Conservation (phyloP, 306 rosid species). For the Comarum palustre region DNA sequence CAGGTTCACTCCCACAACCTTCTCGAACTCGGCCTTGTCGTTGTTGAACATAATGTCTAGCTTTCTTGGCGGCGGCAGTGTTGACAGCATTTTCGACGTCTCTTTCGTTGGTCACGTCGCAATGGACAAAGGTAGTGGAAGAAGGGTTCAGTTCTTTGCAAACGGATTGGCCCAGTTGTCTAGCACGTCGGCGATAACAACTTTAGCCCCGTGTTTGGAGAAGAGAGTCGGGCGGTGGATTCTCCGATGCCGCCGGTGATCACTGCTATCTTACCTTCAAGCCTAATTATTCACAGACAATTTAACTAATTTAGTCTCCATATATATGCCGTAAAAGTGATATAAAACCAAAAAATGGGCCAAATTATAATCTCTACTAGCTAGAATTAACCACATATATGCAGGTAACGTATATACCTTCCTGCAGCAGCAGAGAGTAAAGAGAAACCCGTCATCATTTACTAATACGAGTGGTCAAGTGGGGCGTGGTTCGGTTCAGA, state of each 20-base stretch:
- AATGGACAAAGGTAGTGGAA: constrained; percentile 35
- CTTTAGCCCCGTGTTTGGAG: constrained; percentile 45
- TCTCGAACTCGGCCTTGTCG: constrained; percentile 33
- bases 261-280: constrained; percentile 58
- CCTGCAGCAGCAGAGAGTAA: constrained; percentile 28
- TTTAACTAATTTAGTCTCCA: no score
- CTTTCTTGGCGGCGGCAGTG: constrained; percentile 23
- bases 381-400: not conserved
- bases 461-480: no score
- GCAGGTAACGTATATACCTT: constrained; percentile 21
- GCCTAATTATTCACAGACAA: constrained; percentile 18
- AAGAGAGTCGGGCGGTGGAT: constrained; percentile 39
- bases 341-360: no score
- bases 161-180: constrained; percentile 34
- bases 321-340: no score
- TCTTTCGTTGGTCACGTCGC: constrained; percentile 41
- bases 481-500: no score
- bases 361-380: not conserved
- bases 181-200: constrained; percentile 44
- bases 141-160: constrained; percentile 11
- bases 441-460: not conserved
- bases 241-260: constrained; percentile 59
- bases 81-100: constrained; percentile 35
- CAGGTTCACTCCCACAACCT: constrained; percentile 35
- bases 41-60: constrained; percentile 62